Base-by-base conservation (phyloP, 345 rosid genomes). In the Gossypium bickii region DNA sequence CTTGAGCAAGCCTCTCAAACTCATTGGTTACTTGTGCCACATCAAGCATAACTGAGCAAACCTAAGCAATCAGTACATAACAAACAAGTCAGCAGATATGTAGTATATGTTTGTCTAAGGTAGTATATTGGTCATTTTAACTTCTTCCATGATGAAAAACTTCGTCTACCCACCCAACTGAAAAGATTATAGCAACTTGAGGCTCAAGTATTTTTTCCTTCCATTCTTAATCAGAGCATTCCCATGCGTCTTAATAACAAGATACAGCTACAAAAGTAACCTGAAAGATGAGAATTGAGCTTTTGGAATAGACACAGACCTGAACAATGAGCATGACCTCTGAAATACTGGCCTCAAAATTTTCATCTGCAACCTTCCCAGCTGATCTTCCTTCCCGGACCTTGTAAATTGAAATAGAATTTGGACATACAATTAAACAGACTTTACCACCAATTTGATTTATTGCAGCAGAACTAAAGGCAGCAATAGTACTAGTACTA, bases 311-410 rank as follows among this genome's bases (percentile, higher is more conserved):
- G 74, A 80, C 53, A 82, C 86, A 76, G 83, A 94, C 99, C 98
- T 95, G 99, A 81, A 89, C 89, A 25, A 95, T 93, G 72, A 95
- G 91, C 97, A 95, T 89, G 85, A 90, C 96, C 84, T 95, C 99
- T 0, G 91, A 85, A 74, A 91, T 80, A 53, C 78, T 84, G 58
- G 82, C 66, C 76, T 78, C 82, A 9, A 77, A 75, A 78, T 80
- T 82, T 80, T 88, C 90, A 74, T 80, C 86, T 45, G 76, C 51
- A 67, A 80, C 74, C 78, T 80, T 85, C 41, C 73, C 77, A 0
- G 83, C 82, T 70, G 80, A 84, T 79, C 98, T 93, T 72, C 99
- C 99, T 86, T 95, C 99, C 74, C 99, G 87, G 78, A 95, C 99
- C 99, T 95, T 78, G 22, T 3, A 75, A 64, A 57, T 4, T 72